Conservation (phyloP, 306 rosid species). For the Medicago lupulina region DNA sequence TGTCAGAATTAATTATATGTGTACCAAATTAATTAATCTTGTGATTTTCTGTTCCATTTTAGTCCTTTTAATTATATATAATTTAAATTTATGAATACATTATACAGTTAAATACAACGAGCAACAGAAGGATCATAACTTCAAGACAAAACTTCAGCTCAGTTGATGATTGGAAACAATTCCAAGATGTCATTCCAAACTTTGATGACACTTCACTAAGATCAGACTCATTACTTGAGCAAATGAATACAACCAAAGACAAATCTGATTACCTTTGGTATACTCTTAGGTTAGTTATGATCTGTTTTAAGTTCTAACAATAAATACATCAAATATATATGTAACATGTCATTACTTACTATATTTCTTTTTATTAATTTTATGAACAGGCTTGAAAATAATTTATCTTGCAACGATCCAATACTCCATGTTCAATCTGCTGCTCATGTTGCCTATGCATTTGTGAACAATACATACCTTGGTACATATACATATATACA, state of each 20-base stretch:
- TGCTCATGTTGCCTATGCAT: constrained; percentile 72
- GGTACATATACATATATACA: constrained; percentile 46
- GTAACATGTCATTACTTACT: background rate
- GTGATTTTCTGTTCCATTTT: background rate
- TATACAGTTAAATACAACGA: constrained; percentile 46
- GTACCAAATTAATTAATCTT: background rate
- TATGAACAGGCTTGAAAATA: constrained; percentile 56
- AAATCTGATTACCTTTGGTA: constrained; percentile 80
- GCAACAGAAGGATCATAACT: constrained; percentile 53
- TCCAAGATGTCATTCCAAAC: constrained; percentile 54
- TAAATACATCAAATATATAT: background rate
- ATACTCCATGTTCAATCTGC: constrained; percentile 54
- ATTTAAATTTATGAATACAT: background rate
- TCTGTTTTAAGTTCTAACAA: constrained; percentile 2
- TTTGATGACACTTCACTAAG: constrained; percentile 50
- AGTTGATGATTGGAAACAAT: constrained; percentile 56
- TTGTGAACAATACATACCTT: constrained; percentile 45
- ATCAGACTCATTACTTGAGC: constrained; percentile 66
- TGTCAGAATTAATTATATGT: background rate
- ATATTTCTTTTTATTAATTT: background rate
- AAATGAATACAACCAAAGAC: constrained; percentile 75
- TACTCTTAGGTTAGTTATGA: constrained; percentile 56
- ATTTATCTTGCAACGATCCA: constrained; percentile 60
- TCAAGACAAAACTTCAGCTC: constrained; percentile 52
- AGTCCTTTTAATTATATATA: background rate